A percentile compares a stretch with the other conserved stretches of the same genome.
These are phyloP conservation scores for Periconia sp. DNA, from an alignment of 2,329 filamentous ascomycete genomes.

Conservation along the genomic window DNA sequence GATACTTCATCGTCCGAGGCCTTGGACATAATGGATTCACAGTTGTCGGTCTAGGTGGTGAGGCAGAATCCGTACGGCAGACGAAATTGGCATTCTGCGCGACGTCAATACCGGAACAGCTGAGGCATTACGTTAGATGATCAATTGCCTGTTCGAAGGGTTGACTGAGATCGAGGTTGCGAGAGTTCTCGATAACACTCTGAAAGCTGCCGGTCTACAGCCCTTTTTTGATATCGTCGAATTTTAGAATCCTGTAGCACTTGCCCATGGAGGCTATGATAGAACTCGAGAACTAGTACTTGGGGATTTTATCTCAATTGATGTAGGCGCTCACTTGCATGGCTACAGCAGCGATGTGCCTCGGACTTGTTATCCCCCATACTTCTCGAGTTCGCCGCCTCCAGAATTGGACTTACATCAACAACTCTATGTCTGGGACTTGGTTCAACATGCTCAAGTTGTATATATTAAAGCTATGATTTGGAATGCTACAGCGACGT, in stretches of 20 bases:
- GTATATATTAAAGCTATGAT: slow-evolving; percentile 59
- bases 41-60: slow-evolving; percentile 60
- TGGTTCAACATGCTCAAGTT: slow-evolving; percentile 67
- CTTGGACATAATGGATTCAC: slow-evolving; percentile 61
- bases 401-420: slow-evolving; percentile 42
- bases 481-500: slow-evolving; percentile 61
- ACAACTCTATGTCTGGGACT: slow-evolving; percentile 64
- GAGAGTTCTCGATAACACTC: slow-evolving; percentile 60
- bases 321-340: slow-evolving; percentile 66
- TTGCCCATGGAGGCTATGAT: slow-evolving; percentile 62
- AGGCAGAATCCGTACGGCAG: slow-evolving; percentile 65
- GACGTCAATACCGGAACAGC: slow-evolving; percentile 70
- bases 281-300: slow-evolving; percentile 57
- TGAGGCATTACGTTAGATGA: slow-evolving; percentile 65
- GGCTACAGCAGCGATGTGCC: slow-evolving; percentile 70
- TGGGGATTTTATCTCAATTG: slow-evolving; percentile 66
- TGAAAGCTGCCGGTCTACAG: slow-evolving; percentile 61
- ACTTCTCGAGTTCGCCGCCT: slow-evolving; percentile 21
- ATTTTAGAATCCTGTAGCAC: slow-evolving; percentile 62
- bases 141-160: slow-evolving; percentile 60
- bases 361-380: slow-evolving; percentile 62
- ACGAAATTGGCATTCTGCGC: slow-evolving; percentile 63
- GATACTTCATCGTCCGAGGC: slow-evolving; percentile 67
- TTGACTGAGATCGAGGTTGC: slow-evolving; percentile 66
- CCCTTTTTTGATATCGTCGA: slow-evolving; percentile 70